Percentiles rank a stretch among this genome's conserved stretches.
These are phyloP conservation scores for Echria macrotheca DNA, from an alignment of 495 filamentous ascomycete genomes.

Conservation along the genomic window DNA sequence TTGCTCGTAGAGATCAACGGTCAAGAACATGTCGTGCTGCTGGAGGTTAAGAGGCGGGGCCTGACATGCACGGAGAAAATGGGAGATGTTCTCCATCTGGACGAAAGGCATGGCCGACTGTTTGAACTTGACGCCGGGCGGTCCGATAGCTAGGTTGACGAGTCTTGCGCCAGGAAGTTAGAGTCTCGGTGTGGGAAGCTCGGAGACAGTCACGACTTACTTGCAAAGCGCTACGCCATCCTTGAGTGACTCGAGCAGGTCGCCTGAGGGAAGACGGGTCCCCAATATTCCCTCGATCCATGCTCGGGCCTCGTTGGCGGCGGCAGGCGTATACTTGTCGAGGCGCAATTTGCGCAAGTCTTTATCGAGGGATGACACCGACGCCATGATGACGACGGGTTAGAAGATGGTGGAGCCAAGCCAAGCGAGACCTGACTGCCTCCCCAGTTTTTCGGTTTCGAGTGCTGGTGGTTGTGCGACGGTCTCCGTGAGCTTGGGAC, in stretches of 20 bases:
- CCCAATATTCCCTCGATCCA: constrained; percentile 88
- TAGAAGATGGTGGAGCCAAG: too few relatives aligned
- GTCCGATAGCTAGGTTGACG: constrained; percentile 71
- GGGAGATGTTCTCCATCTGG: constrained; percentile 99
- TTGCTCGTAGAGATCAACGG: constrained; percentile 91
- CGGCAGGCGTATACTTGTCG: constrained; percentile 88
- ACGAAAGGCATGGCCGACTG: constrained; percentile 92
- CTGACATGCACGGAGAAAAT: constrained; percentile 87
- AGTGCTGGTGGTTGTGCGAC: too few relatives aligned
- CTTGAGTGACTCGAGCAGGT: constrained; percentile 80
- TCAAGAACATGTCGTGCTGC: constrained; percentile 93
- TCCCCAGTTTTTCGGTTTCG: too few relatives aligned
- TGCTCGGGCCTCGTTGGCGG: constrained; percentile 73
- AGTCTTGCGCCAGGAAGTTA: constrained; percentile 51
- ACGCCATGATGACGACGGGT: constrained; percentile 63
- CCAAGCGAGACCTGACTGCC: too few relatives aligned
- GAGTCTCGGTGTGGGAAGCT: constrained; percentile 5
- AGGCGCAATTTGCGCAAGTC: constrained; percentile 91
- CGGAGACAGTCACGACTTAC: constrained; percentile 44
- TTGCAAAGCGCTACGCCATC: constrained; percentile 90
- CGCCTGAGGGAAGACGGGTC: constrained; percentile 60
- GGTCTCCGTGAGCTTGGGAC: too few relatives aligned
- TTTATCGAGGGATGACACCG: constrained; percentile 88
- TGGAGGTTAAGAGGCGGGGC: constrained; percentile 77
- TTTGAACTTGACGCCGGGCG: constrained; percentile 73